phyloP scores from a whole-genome alignment of 345 rosid genomes.

The Limnanthes douglasii region DNA sequence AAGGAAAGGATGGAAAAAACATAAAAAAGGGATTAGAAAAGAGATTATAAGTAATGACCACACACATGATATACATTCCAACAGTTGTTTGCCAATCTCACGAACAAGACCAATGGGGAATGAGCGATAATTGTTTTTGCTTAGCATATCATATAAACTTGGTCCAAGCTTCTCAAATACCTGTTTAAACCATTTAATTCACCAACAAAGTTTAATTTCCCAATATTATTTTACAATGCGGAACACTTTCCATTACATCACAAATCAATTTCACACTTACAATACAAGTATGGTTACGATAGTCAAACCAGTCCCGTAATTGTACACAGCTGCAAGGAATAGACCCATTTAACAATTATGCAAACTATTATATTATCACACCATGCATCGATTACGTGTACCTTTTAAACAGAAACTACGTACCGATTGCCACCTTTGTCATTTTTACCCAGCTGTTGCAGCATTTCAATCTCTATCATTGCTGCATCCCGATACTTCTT shows the following conservation, averaged over 20 bases:
- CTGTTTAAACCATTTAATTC: conserved; percentile 77
- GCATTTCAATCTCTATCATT: conserved; percentile 76
- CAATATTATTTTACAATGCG: conserved; percentile 31
- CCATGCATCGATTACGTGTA: conserved; percentile 5
- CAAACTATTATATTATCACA: conserved; percentile 13
- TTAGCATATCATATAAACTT: conserved; percentile 96
- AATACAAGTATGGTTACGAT: conserved; percentile 99
- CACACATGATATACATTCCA: conserved; percentile 99
- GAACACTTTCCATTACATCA: conserved; percentile 35
- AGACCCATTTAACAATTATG: conserved; percentile 56
- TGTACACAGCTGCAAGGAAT: conserved; percentile 99
- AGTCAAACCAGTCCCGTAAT: conserved; percentile 98
- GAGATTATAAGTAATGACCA: conserved; percentile 49
- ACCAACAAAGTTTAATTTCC: conserved; percentile 66
- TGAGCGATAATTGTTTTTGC: conserved; percentile 95
- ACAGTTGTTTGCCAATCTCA: conserved; percentile 98
- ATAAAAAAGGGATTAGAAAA: conserved; percentile 16
- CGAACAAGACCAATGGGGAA: conserved; percentile 96
- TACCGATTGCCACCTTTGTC: conserved; percentile 79
- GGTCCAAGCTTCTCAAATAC: conserved; percentile 99
- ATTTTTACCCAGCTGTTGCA: conserved; percentile 77
- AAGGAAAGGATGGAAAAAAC: conserved; percentile 10
- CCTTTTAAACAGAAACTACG: conserved; percentile 14
- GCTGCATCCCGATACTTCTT: conserved; percentile 90
- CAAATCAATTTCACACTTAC: conserved; percentile 67